Conservation (phyloP, 768 basidiomycete species). For the Scleroderma bovista region DNA sequence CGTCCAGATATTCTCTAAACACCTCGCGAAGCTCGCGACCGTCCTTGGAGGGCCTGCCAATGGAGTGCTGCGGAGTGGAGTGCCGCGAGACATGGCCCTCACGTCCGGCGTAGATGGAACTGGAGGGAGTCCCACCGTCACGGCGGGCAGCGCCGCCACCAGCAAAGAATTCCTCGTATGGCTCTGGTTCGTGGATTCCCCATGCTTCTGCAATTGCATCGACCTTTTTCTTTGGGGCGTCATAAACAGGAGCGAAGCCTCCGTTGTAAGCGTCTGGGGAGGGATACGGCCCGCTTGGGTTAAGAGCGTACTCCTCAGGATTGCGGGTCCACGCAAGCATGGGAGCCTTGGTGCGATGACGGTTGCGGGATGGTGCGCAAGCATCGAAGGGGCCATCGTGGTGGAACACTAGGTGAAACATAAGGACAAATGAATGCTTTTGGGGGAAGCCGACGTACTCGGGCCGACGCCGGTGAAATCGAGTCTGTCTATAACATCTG, state of each 20-base stretch:
- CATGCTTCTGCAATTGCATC: constrained; percentile 89
- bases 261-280: constrained; percentile 35
- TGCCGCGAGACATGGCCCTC: constrained; percentile 39
- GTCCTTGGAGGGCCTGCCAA: constrained; percentile 39
- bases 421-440: constrained; percentile 2
- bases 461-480: constrained; percentile 82
- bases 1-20: constrained; percentile 41
- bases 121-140: constrained; percentile 54
- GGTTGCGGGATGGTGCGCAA: constrained; percentile 86
- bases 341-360: constrained; percentile 71
- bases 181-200: constrained; percentile 91
- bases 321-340: constrained; percentile 68
- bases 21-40: constrained; percentile 45
- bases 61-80: constrained; percentile 32
- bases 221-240: constrained; percentile 74
- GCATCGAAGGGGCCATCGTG: constrained; percentile 92
- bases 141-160: constrained; percentile 54
- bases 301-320: constrained; percentile 36
- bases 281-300: constrained; percentile 48
- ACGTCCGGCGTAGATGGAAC: constrained; percentile 64
- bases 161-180: constrained; percentile 85
- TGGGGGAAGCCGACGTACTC: constrained; percentile 46
- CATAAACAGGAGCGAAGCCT: constrained; percentile 45
- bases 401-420: constrained; percentile 64
- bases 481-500: constrained; percentile 86